Conservation (phyloP, 768 basidiomycete genomes). For the Plicaturopsis crispa region DNA sequence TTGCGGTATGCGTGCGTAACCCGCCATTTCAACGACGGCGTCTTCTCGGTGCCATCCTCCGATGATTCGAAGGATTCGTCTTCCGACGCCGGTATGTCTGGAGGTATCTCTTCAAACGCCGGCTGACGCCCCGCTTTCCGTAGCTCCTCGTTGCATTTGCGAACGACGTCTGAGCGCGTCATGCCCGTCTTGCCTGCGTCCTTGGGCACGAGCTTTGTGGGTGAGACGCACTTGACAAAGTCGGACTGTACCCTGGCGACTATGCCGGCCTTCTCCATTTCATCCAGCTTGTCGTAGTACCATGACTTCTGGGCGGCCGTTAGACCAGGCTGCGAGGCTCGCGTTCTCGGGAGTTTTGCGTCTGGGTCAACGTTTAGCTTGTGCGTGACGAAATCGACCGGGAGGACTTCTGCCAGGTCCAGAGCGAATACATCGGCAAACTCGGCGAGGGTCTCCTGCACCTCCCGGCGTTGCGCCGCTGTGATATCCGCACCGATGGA, state of each 20-base stretch:
- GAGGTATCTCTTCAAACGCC: not conserved
- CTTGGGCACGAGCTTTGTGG: constrained; percentile 23
- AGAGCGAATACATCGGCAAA: constrained; percentile 13
- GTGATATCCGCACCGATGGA: constrained; percentile 23
- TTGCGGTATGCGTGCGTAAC: constrained; percentile 29
- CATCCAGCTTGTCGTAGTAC: constrained; percentile 22
- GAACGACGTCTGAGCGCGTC: constrained; percentile 15
- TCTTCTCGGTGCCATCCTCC: not conserved
- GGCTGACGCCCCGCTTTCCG: constrained; percentile 14
- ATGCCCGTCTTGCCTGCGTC: constrained; percentile 24
- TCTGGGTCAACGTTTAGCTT: constrained; percentile 22
- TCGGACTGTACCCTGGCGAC: constrained; percentile 18
- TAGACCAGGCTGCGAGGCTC: constrained; percentile 10
- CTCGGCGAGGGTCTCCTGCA: constrained; percentile 1
- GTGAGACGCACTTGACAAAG: constrained; percentile 26
- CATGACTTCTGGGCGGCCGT: constrained; percentile 24
- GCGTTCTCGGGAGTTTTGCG: constrained; percentile 21
- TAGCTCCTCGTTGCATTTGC: constrained; percentile 26
- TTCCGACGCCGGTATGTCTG: not conserved
- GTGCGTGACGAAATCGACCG: constrained; percentile 20
- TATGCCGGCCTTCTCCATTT: constrained; percentile 26
- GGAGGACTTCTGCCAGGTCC: constrained; percentile 8
- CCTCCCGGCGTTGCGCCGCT: constrained; percentile 1
- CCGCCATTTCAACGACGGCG: constrained; percentile 28
- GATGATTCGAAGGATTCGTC: not conserved